Conservation (phyloP, 495 filamentous ascomycete species). For the Aspergillus conjunctus region DNA sequence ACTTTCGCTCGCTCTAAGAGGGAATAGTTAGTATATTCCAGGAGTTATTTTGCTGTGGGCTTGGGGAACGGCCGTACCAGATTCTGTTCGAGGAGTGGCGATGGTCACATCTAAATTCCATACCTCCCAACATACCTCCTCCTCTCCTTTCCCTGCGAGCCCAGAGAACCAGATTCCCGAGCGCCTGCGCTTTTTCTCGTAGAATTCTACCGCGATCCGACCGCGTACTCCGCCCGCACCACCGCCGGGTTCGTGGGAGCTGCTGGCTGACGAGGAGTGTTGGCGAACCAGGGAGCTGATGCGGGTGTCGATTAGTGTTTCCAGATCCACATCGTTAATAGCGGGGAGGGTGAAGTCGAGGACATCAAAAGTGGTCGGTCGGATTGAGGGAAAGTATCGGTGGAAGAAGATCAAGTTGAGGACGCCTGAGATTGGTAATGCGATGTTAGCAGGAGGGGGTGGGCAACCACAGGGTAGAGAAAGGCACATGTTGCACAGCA, state of each 20-base stretch:
- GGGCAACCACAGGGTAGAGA: background rate
- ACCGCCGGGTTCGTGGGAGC: slow-evolving; percentile 49
- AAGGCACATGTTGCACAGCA: background rate
- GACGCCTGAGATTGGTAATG: slow-evolving; percentile 59
- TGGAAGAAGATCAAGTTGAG: slow-evolving; percentile 99
- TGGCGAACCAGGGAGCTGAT: slow-evolving; percentile 72
- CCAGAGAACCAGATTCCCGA: slow-evolving; percentile 67
- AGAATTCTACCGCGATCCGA: slow-evolving; percentile 86
- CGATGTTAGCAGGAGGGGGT: background rate
- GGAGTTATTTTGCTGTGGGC: too few species aligned
- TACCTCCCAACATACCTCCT: slow-evolving; percentile 95
- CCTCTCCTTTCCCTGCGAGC: slow-evolving; percentile 65
- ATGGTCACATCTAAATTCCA: slow-evolving; percentile 93
- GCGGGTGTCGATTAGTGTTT: slow-evolving; percentile 88
- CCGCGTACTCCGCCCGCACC: slow-evolving; percentile 59
- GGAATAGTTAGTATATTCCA: background rate
- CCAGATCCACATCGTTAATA: slow-evolving; percentile 84
- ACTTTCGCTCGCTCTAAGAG: slow-evolving; percentile 78
- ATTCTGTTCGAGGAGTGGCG: slow-evolving; percentile 83
- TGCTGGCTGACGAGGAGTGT: slow-evolving; percentile 48
- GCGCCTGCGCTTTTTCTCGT: slow-evolving; percentile 86
- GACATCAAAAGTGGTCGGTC: slow-evolving; percentile 84
- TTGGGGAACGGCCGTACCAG: slow-evolving; percentile 55
- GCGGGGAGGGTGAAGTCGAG: slow-evolving; percentile 89
- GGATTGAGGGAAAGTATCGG: slow-evolving; percentile 86